phyloP scores from a whole-genome alignment of 352 stramenopile species.

The Globisporangium okanoganense region DNA sequence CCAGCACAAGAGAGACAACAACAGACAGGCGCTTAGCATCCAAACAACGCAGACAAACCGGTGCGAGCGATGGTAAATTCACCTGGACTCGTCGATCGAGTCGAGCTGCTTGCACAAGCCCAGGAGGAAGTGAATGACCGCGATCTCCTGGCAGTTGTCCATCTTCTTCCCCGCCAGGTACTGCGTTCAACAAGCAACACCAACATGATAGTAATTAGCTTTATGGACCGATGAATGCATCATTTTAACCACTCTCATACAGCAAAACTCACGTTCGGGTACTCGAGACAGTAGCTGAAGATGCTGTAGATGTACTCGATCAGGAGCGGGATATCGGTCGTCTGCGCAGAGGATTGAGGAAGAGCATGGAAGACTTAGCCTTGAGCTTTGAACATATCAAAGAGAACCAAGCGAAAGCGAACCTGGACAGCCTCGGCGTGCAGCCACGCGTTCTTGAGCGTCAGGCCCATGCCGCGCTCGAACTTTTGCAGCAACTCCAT shows the following conservation, averaged over 20 bases:
- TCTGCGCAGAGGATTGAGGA: conserved; percentile 46
- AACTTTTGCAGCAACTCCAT: conserved; percentile 80
- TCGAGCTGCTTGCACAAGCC: conserved; percentile 83
- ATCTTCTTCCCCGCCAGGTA: conserved; percentile 73
- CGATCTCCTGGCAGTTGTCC: conserved; percentile 79
- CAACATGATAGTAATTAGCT: not conserved
- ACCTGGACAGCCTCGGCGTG: conserved; percentile 87
- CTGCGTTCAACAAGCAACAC: conserved; percentile 22
- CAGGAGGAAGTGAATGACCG: conserved; percentile 85
- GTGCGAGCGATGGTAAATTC: not conserved
- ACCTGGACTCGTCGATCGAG: conserved; percentile 80
- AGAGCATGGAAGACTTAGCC: not conserved
- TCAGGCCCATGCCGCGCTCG: conserved; percentile 84
- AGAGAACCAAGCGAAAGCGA: not conserved
- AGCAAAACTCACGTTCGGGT: conserved; percentile 44
- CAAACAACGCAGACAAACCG: not conserved
- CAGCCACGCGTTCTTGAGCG: conserved; percentile 88
- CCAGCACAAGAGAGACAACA: not conserved
- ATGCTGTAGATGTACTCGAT: conserved; percentile 87
- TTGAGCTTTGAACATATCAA: not conserved
- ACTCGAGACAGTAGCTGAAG: conserved; percentile 72
- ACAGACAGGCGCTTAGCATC: not conserved
- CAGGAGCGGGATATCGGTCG: conserved; percentile 86
- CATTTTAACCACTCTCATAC: not conserved
- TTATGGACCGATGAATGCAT: too few relatives aligned